A percentile compares a stretch with the other conserved stretches of the same genome.
phyloP scores from a whole-genome alignment of 1,139 yeast genomes.

The Protomyces arabidopsidicola region DNA sequence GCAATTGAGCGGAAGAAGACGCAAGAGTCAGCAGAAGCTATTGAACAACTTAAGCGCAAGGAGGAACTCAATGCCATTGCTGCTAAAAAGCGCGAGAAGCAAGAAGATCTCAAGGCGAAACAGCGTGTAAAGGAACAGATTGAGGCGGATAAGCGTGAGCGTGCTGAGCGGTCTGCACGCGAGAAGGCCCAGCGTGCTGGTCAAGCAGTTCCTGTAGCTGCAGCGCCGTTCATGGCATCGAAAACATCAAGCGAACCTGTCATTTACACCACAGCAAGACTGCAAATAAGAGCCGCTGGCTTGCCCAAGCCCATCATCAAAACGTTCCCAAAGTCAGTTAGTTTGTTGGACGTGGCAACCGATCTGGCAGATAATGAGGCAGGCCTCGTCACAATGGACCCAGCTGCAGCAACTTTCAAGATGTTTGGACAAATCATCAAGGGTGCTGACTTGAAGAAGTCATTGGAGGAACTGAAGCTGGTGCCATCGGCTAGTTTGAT shows the following conservation, averaged over 20 bases:
- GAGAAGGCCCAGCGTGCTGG: slow-evolving; percentile 31
- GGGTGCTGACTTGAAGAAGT: slow-evolving; percentile 4
- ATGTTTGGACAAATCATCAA: slow-evolving; percentile 16
- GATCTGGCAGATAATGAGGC: slow-evolving; percentile 30
- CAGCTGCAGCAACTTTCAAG: slow-evolving; percentile 10
- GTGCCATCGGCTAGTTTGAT: slow-evolving; percentile 21
- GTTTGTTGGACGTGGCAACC: slow-evolving; percentile 39
- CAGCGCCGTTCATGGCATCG: slow-evolving; percentile 30
- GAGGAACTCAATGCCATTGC: slow-evolving; percentile 41
- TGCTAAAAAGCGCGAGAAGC: slow-evolving; percentile 37
- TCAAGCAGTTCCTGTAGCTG: slow-evolving; percentile 10
- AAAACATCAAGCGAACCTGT: slow-evolving; percentile 32
- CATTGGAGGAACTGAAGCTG: slow-evolving; percentile 11
- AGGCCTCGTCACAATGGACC: slow-evolving; percentile 26
- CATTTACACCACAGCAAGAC: slow-evolving; percentile 37
- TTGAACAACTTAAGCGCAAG: slow-evolving; percentile 40
- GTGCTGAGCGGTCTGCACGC: slow-evolving; percentile 34
- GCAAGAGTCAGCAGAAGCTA: slow-evolving; percentile 37
- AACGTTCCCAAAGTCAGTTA: slow-evolving; percentile 37
- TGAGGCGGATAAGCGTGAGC: slow-evolving; percentile 41
- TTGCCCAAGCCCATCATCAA: slow-evolving; percentile 36
- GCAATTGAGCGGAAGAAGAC: slow-evolving; percentile 39
- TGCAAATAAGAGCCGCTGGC: slow-evolving; percentile 39
- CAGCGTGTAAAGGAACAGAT: slow-evolving; percentile 38
- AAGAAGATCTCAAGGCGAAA: slow-evolving; percentile 41